Percentiles rank a stretch among this genome's conserved stretches.
These are phyloP conservation scores for Caulochytrium protostelioides DNA, from an alignment of 371 early-diverging fungal genomes.

Conservation along the genomic window DNA sequence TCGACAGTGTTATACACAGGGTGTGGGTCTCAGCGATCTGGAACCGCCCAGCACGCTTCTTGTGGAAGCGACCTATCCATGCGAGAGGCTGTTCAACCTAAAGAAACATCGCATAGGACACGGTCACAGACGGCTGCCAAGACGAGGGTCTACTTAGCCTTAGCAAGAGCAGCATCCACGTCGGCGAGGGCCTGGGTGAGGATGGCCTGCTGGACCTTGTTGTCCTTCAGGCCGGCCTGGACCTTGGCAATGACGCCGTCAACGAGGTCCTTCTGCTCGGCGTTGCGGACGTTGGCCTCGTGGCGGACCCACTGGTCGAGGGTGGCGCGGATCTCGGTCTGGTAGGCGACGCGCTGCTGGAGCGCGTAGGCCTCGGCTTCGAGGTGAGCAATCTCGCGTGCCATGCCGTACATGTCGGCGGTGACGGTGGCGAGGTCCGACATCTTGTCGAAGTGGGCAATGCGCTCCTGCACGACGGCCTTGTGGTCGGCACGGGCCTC, in stretches of 20 bases:
- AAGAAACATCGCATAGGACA: no score
- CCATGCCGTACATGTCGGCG: constrained; percentile 74
- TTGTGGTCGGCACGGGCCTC: constrained; percentile 81
- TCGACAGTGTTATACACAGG: no score
- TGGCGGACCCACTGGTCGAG: constrained; percentile 92
- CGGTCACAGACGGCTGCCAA: no score
- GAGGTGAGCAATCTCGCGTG: constrained; percentile 68
- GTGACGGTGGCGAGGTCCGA: constrained; percentile 81
- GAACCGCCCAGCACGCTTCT: no score
- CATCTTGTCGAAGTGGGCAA: constrained; percentile 70
- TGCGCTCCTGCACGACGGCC: constrained; percentile 62
- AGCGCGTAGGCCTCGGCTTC: constrained; percentile 81
- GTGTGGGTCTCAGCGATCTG: no score
- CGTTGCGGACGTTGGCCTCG: constrained; percentile 76
- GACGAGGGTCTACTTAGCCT: no score
- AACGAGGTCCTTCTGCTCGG: constrained; percentile 73
- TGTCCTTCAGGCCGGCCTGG: constrained; percentile 52
- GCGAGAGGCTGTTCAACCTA: no score
- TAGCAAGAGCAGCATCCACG: no score
- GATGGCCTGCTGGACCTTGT: constrained; percentile 40
- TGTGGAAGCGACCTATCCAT: no score
- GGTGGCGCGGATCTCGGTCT: constrained; percentile 61
- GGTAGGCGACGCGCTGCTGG: constrained; percentile 70
- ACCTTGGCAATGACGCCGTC: constrained; percentile 65
- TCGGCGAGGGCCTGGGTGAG: constrained; percentile 32